A percentile compares a stretch with the other conserved stretches of the same genome.
Conservation (phyloP, 331 rosid genomes). For the Erythrophleum ivorense region DNA sequence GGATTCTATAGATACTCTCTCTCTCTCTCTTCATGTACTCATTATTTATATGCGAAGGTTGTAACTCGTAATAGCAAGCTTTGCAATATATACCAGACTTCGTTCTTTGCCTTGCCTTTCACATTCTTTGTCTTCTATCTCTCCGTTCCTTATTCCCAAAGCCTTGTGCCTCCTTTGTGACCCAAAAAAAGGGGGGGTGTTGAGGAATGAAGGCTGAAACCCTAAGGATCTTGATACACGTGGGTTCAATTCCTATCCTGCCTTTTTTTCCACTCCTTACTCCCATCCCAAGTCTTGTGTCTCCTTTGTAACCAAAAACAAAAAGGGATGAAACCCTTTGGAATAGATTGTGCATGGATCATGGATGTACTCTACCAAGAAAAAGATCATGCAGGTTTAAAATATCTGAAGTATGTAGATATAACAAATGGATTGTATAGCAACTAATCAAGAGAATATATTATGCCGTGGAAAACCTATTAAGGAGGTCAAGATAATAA, state of each 20-base stretch:
- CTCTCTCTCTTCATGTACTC: too few relatives aligned
- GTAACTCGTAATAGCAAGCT: too few relatives aligned
- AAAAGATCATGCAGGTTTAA: slow-evolving; percentile 19
- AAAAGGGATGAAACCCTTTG: slow-evolving; percentile 8
- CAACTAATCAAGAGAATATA: not conserved
- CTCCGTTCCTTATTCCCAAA: not conserved
- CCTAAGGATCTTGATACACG: not conserved
- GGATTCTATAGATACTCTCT: too few relatives aligned
- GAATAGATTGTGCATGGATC: slow-evolving; percentile 9
- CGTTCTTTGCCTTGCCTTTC: too few relatives aligned
- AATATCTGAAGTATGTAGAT: slow-evolving; percentile 14
- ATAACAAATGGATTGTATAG: not conserved
- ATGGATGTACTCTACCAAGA: slow-evolving; percentile 15
- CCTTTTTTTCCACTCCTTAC: not conserved
- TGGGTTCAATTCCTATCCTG: not conserved
- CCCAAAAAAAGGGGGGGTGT: not conserved
- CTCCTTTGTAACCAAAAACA: not conserved
- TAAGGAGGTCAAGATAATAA: slow-evolving; percentile 32
- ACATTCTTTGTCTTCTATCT: too few relatives aligned
- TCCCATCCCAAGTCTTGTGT: not conserved
- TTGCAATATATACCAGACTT: too few relatives aligned
- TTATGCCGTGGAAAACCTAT: slow-evolving; percentile 16
- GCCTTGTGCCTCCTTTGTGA: not conserved
- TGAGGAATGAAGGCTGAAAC: not conserved
- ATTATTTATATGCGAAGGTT: too few relatives aligned